Evolutionary conservation across 116 monocot species (phyloP).

Genomic region (Posidonia oceanica): DNA sequence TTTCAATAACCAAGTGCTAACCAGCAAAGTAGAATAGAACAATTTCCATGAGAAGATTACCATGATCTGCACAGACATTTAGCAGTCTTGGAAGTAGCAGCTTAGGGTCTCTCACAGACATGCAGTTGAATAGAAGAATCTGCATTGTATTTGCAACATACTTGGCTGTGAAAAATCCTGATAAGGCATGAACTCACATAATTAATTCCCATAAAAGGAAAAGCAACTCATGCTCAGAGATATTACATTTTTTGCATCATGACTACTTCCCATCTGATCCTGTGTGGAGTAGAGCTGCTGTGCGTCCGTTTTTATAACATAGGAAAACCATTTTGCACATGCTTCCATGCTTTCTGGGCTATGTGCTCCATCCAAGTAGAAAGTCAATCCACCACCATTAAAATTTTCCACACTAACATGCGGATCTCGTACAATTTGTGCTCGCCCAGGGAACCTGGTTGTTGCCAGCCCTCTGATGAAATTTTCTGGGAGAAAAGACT

Average conservation of each 20-base stretch:
- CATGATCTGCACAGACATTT: slow-evolving; percentile 54
- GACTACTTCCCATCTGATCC: slow-evolving; percentile 6
- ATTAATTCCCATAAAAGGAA: not conserved
- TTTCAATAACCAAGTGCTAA: too few relatives aligned
- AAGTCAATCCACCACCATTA: slow-evolving; percentile 27
- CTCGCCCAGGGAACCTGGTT: slow-evolving; percentile 66
- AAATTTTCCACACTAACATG: slow-evolving; percentile 11
- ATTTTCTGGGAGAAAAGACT: slow-evolving; percentile 53
- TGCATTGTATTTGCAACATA: slow-evolving; percentile 17
- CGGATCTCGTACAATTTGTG: slow-evolving; percentile 62
- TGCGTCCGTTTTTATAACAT: slow-evolving; percentile 30
- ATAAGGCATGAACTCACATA: not conserved
- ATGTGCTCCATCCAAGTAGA: slow-evolving; percentile 95
- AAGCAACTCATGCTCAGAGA: not conserved
- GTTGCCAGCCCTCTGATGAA: slow-evolving; percentile 54
- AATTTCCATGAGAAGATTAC: slow-evolving; percentile 19
- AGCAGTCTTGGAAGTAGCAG: slow-evolving; percentile 65
- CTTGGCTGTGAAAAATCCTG: not conserved
- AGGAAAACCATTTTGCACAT: slow-evolving; percentile 93
- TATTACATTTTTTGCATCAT: slow-evolving; percentile 22
- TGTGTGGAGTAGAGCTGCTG: not conserved
- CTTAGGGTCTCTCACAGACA: slow-evolving; percentile 87
- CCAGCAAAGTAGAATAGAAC: not conserved
- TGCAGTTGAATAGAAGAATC: slow-evolving; percentile 97
- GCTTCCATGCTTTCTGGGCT: slow-evolving; percentile 92